Evolutionary conservation across 352 stramenopile genomes (phyloP), one percentile per base, ranked within the genome.

Genomic region (Albugo laibachii): DNA sequence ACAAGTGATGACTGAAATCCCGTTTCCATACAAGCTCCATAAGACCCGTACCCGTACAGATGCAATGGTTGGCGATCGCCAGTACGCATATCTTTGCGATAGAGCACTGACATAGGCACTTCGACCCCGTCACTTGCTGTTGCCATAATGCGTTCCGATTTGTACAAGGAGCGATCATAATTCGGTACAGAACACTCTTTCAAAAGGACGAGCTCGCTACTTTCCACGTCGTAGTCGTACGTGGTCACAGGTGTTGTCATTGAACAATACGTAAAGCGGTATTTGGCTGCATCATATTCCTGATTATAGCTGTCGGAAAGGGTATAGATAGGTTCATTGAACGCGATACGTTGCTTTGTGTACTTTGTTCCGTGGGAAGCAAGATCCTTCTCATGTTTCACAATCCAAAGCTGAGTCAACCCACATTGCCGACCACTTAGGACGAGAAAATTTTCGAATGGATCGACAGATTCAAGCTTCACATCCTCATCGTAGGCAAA

Each of bases 11-110:
- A 57, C 24, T 79, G 58, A 57, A 98, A 98, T 45, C 69, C 83
- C 18, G 92, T 75, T 18, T 98, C 93, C 14, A 95, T 95, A 48
- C 72, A 93, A 37, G 75, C 72, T 48, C 95, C 94, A 60, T 98
- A 98, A 18, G 77, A 94, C 13, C 94, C 94, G 65, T 98, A 98
- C 46, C 89, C 88, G 54, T 97, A 96, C 37, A 98, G 57, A 54
- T 97, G 88, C 38, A 91, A 54, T 31, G 79, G 62, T 47, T 85
- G 73, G 6, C 40, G 47, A 20, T 55, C 61, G 37, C 79, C 60
- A 53, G 65, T 59, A 44, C 69, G 69, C 58, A 69, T 51, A 43
- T 82, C 73, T 31, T 74, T 66, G 51, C 73, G 69, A 48, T 91
- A 87, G 0, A 93, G 71, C 42, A 91, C 57, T 37, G 74, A 87